Base-by-base conservation (phyloP, 371 early-diverging fungal genomes). In the Cokeromyces recurvatus region DNA sequence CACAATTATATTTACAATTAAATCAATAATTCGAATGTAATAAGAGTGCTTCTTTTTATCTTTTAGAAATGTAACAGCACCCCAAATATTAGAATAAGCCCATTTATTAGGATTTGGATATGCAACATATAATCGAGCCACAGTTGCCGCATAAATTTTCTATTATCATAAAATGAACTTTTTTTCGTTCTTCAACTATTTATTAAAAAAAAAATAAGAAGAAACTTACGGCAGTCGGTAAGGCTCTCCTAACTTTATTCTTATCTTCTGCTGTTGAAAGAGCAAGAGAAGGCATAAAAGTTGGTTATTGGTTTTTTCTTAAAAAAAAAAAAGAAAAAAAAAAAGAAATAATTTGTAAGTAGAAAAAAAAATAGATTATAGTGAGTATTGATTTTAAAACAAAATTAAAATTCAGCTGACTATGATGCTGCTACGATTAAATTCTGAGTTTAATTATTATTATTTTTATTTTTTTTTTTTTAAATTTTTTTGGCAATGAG, bases 121-220 rank as follows among this genome's bases (percentile, higher is more conserved):
- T 20, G 92, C 92, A 11, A 84, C 79, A 74, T 91, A 94, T 22
- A 94, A 66, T 15, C 91, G 81, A 32, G 89, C 91, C 12, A 89
- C 90, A 2, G 91, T 89, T 0, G 88, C 84, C 1, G 87, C 83
- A 56, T 90, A 74, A 59, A 92, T 87, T 86, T 90, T 86, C 86
- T 87, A 79, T 7, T 19, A 8, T 29, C n/a, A 35, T 15, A 8
- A 9, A 25, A 22, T n/a, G 22, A 2, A 14, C 31, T 25, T 5
- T 4, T 9, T 9, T n/a, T 6, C 4, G n/a, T n/a, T n/a, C n/a
- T n/a, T n/a, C n/a, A n/a, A n/a, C n/a, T n/a, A n/a, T n/a, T n/a
- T n/a, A n/a, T 31, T 23, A 16, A n/a, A 32, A 39, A 46, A 4
- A 1, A n/a, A 24, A 49, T 27, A 27, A 5, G 5, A 27, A 29